A percentile compares a stretch with the other conserved stretches of the same genome.
These are phyloP conservation scores for Mycena latifolia DNA, from an alignment of 768 basidiomycete genomes.

Conservation along the genomic window DNA sequence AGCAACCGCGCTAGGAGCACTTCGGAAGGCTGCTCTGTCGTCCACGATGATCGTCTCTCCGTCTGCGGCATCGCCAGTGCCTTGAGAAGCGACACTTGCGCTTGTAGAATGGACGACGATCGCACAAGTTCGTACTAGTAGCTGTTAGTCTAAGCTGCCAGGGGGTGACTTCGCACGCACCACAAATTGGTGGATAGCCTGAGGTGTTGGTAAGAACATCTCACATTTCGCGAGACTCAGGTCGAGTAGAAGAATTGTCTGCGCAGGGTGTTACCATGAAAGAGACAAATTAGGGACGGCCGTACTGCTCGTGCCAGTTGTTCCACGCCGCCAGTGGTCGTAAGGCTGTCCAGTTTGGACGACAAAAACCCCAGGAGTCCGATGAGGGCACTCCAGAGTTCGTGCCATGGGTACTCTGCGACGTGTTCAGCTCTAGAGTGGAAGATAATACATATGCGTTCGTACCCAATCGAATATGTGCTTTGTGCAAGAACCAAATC, in stretches of 20 bases:
- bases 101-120: constrained; percentile 60
- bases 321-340: constrained; percentile 65
- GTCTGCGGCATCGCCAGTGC: constrained; percentile 49
- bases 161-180: constrained; percentile 53
- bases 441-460: not conserved
- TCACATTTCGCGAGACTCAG: constrained; percentile 66
- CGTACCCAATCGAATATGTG: constrained; percentile 67
- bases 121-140: constrained; percentile 76
- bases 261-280: not conserved
- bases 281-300: not conserved
- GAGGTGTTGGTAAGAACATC: constrained; percentile 63
- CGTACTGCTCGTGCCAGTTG: constrained; percentile 67
- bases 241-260: constrained; percentile 69
- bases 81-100: constrained; percentile 60
- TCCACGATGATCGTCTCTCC: constrained; percentile 39
- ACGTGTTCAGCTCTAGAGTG: constrained; percentile 14
- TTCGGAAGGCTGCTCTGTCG: constrained; percentile 48
- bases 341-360: constrained; percentile 65
- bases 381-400: constrained; percentile 71
- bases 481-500: constrained; percentile 69
- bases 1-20: constrained; percentile 57
- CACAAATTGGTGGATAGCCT: constrained; percentile 69
- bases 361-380: constrained; percentile 68
- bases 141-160: constrained; percentile 6
- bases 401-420: constrained; percentile 75